Evolutionary conservation across 2,329 filamentous ascomycete species (phyloP), one percentile per base, ranked within the genome.

Genomic region (Dothidotthia symphoricarpi): DNA sequence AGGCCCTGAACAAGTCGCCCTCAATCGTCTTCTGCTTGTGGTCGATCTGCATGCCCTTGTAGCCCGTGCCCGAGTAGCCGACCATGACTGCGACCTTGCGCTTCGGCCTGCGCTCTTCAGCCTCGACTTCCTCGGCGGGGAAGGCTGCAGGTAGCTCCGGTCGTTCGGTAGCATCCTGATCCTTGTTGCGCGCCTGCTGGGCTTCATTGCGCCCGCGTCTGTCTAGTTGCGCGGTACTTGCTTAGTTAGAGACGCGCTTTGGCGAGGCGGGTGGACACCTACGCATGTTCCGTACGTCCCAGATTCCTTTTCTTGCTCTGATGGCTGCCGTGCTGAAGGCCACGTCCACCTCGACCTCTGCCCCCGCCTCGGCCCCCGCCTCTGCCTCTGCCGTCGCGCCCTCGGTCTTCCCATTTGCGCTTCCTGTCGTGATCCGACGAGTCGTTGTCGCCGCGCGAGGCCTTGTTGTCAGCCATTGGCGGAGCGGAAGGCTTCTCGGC

Each of bases 1-100:
- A 91, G 3, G 93, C 93, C 22, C 82, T 80, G 71, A 98, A 98
- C 3, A 98, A 74, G 56, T 98, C 93, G 28, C 91, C 87, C 71
- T 98, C 93, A 49, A 98, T 97, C 0, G 91, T 98, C 71, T 89
- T 90, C 62, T 95, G 83, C 49, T 82, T 71, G 51, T 69, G 63
- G 49, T 73, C 76, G 61, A 98, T 86, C 71, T 98, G 93, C 83
- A 98, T 94, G 58, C 93, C 93, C 70, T 88, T 90, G 75, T 98
- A 98, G 12, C 93, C 93, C 8, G 88, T 95, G 33, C 93, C 93
- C 5, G 90, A 89, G 68, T 98, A 98, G 12, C 93, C 93, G 55
- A 98, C 83, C 74, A 97, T 74, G 22, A 98, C 89, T 27, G 91
- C 93, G 33, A 96, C 91, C 73, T 98, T 98, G 68, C 87, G 83